phyloP scores from a whole-genome alignment of 768 basidiomycete genomes.

The Boletus rex-veris region DNA sequence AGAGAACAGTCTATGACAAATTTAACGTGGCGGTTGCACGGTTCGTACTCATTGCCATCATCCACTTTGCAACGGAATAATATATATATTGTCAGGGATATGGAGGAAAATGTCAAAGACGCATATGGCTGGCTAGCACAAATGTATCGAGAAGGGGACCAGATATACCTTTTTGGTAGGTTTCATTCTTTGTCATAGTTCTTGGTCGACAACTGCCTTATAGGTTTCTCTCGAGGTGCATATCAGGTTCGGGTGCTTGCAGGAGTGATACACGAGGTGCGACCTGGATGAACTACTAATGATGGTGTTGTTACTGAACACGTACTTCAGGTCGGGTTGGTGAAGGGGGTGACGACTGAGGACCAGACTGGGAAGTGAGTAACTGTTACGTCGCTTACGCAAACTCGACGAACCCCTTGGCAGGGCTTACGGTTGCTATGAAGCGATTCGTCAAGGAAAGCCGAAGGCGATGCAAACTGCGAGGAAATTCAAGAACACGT shows the following conservation, averaged over 20 bases:
- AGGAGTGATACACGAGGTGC: slow-evolving; percentile 40
- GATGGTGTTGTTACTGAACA: not conserved
- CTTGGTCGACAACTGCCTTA: not conserved
- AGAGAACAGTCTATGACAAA: not conserved
- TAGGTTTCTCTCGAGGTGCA: slow-evolving; percentile 44
- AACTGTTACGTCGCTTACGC: not conserved
- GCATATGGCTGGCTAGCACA: slow-evolving; percentile 34
- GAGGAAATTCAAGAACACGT: slow-evolving; percentile 40
- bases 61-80: too few species aligned
- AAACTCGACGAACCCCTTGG: not conserved
- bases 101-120: slow-evolving; percentile 32
- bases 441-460: slow-evolving; percentile 6
- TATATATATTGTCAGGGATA: slow-evolving; percentile 25
- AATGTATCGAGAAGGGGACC: slow-evolving; percentile 30
- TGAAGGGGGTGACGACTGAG: not conserved
- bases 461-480: slow-evolving; percentile 12
- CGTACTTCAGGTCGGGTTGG: not conserved
- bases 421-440: slow-evolving; percentile 12
- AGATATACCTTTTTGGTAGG: slow-evolving; percentile 35
- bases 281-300: not conserved
- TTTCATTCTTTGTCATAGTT: not conserved
- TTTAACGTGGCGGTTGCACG: not conserved
- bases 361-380: slow-evolving; percentile 13
- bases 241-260: slow-evolving; percentile 40
- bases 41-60: not conserved